Evolutionary conservation across 2,329 filamentous ascomycete genomes (phyloP).

Genomic region (Fusarium sp.): DNA sequence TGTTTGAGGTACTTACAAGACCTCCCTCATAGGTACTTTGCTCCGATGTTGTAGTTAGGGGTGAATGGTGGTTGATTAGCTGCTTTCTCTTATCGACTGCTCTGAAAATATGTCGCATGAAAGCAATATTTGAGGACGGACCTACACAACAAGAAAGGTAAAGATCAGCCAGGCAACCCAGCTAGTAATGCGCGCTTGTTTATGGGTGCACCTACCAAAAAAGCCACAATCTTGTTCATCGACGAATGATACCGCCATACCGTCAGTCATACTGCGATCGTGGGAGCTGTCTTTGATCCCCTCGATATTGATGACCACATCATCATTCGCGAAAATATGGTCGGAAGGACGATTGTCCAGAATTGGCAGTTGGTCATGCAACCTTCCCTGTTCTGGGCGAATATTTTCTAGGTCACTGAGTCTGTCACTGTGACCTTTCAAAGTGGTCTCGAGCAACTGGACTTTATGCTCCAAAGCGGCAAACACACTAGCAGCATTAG

Average conservation of each 20-base stretch:
- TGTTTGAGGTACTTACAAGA: background rate
- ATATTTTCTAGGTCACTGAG: background rate
- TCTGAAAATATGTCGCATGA: constrained; percentile 2
- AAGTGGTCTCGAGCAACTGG: background rate
- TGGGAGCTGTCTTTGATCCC: background rate
- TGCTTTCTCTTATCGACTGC: background rate
- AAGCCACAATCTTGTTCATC: constrained; percentile 18
- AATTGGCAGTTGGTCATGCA: background rate
- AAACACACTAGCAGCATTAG: background rate
- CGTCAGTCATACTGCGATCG: background rate
- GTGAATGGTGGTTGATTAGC: background rate
- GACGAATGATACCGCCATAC: constrained; percentile 7
- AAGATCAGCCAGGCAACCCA: background rate
- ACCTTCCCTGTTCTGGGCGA: background rate
- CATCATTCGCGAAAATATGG: background rate
- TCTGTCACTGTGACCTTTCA: background rate
- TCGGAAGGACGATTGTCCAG: background rate
- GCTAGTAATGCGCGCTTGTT: background rate
- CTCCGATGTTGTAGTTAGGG: background rate
- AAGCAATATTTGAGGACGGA: constrained; percentile 3
- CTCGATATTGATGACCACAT: background rate
- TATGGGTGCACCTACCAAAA: background rate
- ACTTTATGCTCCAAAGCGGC: constrained; percentile 4
- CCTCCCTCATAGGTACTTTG: background rate
- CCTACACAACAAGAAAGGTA: background rate